Evolutionary conservation across 2,329 filamentous ascomycete species (phyloP), one percentile per base, ranked within the genome.

Genomic region (Sarocladium strictum): DNA sequence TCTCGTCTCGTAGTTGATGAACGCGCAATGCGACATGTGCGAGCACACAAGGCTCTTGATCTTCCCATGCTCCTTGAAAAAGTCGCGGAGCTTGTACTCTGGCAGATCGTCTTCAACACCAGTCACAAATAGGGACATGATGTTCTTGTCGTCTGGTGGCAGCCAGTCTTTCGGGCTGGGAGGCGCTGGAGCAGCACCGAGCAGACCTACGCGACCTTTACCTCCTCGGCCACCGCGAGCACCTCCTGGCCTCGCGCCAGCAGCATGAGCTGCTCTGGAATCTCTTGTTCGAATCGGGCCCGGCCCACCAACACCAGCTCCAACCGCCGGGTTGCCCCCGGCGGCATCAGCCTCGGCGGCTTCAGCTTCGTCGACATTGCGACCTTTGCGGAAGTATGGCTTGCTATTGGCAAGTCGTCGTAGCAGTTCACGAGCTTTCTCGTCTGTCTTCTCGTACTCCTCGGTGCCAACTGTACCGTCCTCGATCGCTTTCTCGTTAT

Each of bases 41-140:
- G 92, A 97, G 71, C 94, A 97, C 35, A 99, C 87, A 15, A 99
- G 75, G 24, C 91, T 97, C 63, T 94, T 89, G 57, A 99, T 86
- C 65, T 93, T 90, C 59, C 94, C 94, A 63, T 92, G 91, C 17
- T 83, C 81, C 57, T 90, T 84, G 75, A 99, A 99, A 70, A 95
- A 94, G 2, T 90, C 87, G 49, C 94, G 88, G 24, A 99, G 78
- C 64, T 92, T 91, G 71, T 92, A 86, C 70, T 99, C 94, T 2
- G 93, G 92, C 6, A 99, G 77, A 64, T 99, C 94, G 66, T 99
- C 94, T 69, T 99, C 94, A 2, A 99, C 85, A 9, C 94, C 95
- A 0, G 93, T 97, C 27, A 97, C 81, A 65, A 99, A 99, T 0
- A 99, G 80, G 0, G 93, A 97, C 63, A 90, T 96, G 66, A 99